Evolutionary conservation across 2,329 filamentous ascomycete species (phyloP).

Genomic region (Talaromyces sp.): DNA sequence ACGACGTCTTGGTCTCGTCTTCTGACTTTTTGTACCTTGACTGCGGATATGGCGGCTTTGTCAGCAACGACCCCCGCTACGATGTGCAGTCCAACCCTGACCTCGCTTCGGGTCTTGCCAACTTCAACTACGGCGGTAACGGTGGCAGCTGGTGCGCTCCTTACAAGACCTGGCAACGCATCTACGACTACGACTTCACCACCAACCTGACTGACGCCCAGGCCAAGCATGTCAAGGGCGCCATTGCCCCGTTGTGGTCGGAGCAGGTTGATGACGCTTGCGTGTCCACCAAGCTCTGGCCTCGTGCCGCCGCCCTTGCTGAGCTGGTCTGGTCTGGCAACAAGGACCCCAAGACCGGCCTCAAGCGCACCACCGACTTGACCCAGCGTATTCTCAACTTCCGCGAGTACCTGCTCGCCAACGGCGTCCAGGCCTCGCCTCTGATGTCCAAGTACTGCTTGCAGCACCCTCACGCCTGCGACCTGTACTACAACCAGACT

Average conservation of each 20-base stretch:
- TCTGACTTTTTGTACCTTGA: slow-evolving; percentile 54
- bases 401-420: slow-evolving; percentile 54
- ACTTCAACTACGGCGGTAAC: slow-evolving; percentile 51
- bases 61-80: slow-evolving; percentile 53
- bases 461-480: slow-evolving; percentile 54
- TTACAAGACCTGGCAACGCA: slow-evolving; percentile 57
- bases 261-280: slow-evolving; percentile 52
- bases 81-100: slow-evolving; percentile 50
- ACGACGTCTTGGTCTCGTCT: slow-evolving; percentile 53
- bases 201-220: slow-evolving; percentile 43
- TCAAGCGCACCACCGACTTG: slow-evolving; percentile 48
- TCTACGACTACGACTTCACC: slow-evolving; percentile 56
- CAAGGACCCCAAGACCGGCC: slow-evolving; percentile 39
- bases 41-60: slow-evolving; percentile 51
- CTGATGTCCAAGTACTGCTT: slow-evolving; percentile 55
- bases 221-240: slow-evolving; percentile 48
- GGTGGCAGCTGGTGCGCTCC: slow-evolving; percentile 56
- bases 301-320: slow-evolving; percentile 51
- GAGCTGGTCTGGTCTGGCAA: slow-evolving; percentile 55
- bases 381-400: slow-evolving; percentile 56
- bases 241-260: slow-evolving; percentile 48
- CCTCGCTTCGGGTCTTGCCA: slow-evolving; percentile 29
- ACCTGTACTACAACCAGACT: slow-evolving; percentile 48
- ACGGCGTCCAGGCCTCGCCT: slow-evolving; percentile 46
- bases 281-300: slow-evolving; percentile 50